Evolutionary conservation across 139 green algal genomes (phyloP).

Genomic region (Pleodorina starrii): DNA sequence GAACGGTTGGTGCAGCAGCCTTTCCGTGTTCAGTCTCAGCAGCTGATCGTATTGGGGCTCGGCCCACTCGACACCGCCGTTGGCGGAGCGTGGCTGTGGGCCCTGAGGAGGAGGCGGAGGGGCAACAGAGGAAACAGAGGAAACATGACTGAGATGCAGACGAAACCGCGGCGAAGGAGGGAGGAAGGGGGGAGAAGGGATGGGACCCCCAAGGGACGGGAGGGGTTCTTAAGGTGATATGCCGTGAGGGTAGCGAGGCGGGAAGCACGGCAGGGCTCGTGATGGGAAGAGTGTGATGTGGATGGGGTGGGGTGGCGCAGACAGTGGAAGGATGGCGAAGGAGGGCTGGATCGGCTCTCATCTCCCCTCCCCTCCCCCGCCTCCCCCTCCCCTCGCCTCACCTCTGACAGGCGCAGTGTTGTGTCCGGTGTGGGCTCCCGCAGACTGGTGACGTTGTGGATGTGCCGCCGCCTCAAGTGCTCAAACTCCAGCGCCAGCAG

Average conservation of each 20-base stretch:
- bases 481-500: conserved; percentile 11
- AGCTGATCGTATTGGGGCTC: not conserved
- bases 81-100: no score
- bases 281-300: not conserved
- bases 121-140: no score
- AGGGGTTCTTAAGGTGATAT: no score
- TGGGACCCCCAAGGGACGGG: no score
- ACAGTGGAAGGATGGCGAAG: not conserved
- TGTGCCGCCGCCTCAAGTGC: not conserved
- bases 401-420: not conserved
- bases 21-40: not conserved
- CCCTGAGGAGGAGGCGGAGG: no score
- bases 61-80: no score
- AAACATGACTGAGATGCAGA: no score
- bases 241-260: no score
- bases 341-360: not conserved
- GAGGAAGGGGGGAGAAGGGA: no score
- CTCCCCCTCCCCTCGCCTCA: not conserved
- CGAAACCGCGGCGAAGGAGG: no score
- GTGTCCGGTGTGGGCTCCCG: not conserved
- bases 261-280: no score
- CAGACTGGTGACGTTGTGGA: not conserved
- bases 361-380: not conserved
- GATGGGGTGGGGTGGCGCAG: not conserved
- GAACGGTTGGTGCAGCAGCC: not conserved